Evolutionary conservation across 2,329 filamentous ascomycete species (phyloP), one percentile per base, ranked within the genome.

Genomic region (Pestalotiopsis sp.): DNA sequence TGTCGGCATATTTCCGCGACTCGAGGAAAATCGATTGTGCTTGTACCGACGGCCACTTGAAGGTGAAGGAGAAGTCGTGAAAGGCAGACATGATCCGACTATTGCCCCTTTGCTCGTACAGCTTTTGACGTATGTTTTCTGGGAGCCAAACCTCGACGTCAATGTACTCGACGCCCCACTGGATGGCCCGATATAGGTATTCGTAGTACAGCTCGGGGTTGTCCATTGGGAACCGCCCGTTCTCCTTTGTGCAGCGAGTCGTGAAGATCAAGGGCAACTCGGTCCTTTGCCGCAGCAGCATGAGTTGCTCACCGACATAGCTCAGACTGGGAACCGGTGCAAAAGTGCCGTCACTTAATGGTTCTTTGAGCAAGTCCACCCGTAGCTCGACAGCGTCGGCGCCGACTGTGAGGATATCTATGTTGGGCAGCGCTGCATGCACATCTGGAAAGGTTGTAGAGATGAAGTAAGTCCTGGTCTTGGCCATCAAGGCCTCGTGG

Each of bases 251-350:
- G 78, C 94, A 96, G 73, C 94, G 87, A 0, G 92, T 95, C 0
- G 94, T 97, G 78, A 95, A 95, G 68, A 97, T 94, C 77, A 97
- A 94, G n/a, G 94, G 94, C 57, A 97, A 83, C 75, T 97, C 94
- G 0, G 93, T 96, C 71, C 92, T 89, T 79, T 96, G 93, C 27
- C 94, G 89, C 70, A 97, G 81, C 2, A 94, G 83, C 92, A 95
- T 95, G 68, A 97, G 86, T 79, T 97, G 94, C 79, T 95, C 90
- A 36, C 93, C 94, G 11, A 97, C 93, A 79, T 96, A 96, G 77
- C 91, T 91, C 73, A 96, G 80, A 77, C 93, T 95, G 3, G 94
- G 93, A 23, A 96, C 86, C 49, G 86, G 81, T 38, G 88, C 89
- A 74, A 88, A 89, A 2, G 83, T 83, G 7, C 89, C 90, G 74